Evolutionary conservation across 2,329 filamentous ascomycete species (phyloP).

Genomic region (Phaeosphaeriaceae sp.): DNA sequence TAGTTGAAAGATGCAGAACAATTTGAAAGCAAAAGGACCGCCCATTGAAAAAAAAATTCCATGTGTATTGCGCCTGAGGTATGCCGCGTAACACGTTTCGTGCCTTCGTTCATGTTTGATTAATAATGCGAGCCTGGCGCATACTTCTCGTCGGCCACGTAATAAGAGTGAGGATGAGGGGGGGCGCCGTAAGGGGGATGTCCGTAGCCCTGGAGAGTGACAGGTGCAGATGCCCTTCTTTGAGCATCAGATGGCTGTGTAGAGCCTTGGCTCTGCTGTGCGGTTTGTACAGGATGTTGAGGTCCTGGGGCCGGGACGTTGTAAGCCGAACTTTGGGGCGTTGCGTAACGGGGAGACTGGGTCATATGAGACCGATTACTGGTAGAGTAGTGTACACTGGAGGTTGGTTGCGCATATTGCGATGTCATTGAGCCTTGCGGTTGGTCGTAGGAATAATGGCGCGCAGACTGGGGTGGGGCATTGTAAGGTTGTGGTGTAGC

Average conservation of each 20-base stretch:
- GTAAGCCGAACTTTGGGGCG: slow-evolving; percentile 31
- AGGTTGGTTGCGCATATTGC: slow-evolving; percentile 26
- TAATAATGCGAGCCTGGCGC: slow-evolving; percentile 17
- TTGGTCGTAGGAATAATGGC: slow-evolving; percentile 32
- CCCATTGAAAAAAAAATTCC: neutral
- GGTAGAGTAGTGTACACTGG: slow-evolving; percentile 26
- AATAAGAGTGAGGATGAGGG: slow-evolving; percentile 36
- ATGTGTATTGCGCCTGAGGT: neutral
- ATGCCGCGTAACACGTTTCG: neutral
- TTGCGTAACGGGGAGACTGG: slow-evolving; percentile 32
- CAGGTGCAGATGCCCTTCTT: slow-evolving; percentile 40
- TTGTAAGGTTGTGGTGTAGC: slow-evolving; percentile 27
- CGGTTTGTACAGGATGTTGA: slow-evolving; percentile 21
- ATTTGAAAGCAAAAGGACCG: neutral
- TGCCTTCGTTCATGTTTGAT: slow-evolving; percentile 1
- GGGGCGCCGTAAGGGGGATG: slow-evolving; percentile 30
- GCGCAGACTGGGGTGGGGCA: slow-evolving; percentile 22
- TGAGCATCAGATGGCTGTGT: slow-evolving; percentile 30
- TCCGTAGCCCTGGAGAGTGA: slow-evolving; percentile 34
- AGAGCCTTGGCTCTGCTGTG: slow-evolving; percentile 22
- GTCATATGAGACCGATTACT: slow-evolving; percentile 27
- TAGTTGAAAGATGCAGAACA: neutral
- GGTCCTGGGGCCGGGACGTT: slow-evolving; percentile 29
- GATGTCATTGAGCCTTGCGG: slow-evolving; percentile 16
- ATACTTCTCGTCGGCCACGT: slow-evolving; percentile 33